Conservation (phyloP, 176 grass and related monocot species). For the Raddia distichophylla region DNA sequence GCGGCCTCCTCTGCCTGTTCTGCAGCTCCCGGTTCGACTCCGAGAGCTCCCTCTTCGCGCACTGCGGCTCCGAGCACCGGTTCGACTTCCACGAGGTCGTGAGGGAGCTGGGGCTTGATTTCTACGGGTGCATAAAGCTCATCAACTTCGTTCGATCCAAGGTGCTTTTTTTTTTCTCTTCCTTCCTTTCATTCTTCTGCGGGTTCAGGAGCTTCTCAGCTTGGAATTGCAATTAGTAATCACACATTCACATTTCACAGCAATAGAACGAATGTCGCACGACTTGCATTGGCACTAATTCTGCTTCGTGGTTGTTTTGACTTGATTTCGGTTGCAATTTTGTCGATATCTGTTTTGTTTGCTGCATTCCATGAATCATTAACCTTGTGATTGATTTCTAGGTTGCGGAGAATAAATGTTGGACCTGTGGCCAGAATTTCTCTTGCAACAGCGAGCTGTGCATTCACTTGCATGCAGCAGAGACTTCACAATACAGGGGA, state of each 20-base stretch:
- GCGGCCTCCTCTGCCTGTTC: constrained; percentile 73
- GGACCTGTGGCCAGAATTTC: constrained; percentile 61
- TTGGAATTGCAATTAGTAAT: not conserved
- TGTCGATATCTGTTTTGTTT: constrained; percentile 9
- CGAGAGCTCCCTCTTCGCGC: constrained; percentile 55
- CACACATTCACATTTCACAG: not conserved
- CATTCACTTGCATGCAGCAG: constrained; percentile 44
- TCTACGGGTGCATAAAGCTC: constrained; percentile 89
- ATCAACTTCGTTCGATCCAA: constrained; percentile 82
- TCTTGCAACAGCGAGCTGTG: constrained; percentile 45
- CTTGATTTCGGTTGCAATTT: constrained; percentile 13
- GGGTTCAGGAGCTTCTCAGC: not conserved
- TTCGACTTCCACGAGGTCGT: constrained; percentile 68
- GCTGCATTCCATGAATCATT: not conserved
- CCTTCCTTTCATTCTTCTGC: not conserved
- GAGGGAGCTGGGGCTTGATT: constrained; percentile 63
- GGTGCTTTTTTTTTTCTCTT: constrained; percentile 39
- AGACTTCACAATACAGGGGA: constrained; percentile 39
- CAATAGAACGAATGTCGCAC: not conserved
- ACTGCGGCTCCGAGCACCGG: constrained; percentile 61
- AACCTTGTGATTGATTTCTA: constrained; percentile 36
- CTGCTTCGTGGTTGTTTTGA: not conserved
- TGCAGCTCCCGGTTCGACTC: constrained; percentile 65
- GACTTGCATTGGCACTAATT: constrained; percentile 18
- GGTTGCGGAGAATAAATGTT: constrained; percentile 79